Percentiles rank a stretch among this genome's conserved stretches.
These are phyloP conservation scores for Aristolochia californica DNA, from an alignment of 164 flowering plant species.

Conservation along the genomic window DNA sequence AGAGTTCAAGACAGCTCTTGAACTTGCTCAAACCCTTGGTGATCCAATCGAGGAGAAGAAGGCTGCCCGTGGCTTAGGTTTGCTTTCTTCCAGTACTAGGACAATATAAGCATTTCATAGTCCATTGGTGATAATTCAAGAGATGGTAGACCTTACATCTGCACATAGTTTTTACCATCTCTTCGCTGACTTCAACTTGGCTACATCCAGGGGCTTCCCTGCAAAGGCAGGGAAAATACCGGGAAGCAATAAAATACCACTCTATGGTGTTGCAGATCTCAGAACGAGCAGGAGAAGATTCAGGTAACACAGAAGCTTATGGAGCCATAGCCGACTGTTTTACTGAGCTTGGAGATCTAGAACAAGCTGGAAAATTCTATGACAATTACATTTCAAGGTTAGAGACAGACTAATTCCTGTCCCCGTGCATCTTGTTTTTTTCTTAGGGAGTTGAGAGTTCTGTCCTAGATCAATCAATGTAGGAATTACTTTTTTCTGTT, in stretches of 20 bases:
- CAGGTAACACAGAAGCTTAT: conserved; percentile 89
- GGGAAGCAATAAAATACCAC: conserved; percentile 84
- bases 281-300: conserved; percentile 55
- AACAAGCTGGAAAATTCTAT: conserved; percentile 68
- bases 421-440: no score
- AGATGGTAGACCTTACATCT: no score
- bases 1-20: conserved; percentile 72
- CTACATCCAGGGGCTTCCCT: conserved; percentile 75
- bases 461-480: no score
- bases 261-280: conserved; percentile 71
- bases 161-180: neutral
- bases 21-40: conserved; percentile 61
- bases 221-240: conserved; percentile 74
- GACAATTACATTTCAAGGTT: conserved; percentile 75
- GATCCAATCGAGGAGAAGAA: conserved; percentile 88
- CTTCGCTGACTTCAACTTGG: neutral
- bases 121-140: no score
- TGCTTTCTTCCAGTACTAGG: conserved; percentile 8
- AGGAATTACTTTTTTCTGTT: no score
- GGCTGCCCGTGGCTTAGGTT: conserved; percentile 96
- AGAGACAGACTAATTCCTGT: conserved; percentile 37
- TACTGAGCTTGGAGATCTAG: conserved; percentile 93
- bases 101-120: neutral
- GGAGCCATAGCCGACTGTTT: conserved; percentile 97
- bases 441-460: no score